Conservation (phyloP, 1,139 yeast species). For the Protomyces pachydermus region DNA sequence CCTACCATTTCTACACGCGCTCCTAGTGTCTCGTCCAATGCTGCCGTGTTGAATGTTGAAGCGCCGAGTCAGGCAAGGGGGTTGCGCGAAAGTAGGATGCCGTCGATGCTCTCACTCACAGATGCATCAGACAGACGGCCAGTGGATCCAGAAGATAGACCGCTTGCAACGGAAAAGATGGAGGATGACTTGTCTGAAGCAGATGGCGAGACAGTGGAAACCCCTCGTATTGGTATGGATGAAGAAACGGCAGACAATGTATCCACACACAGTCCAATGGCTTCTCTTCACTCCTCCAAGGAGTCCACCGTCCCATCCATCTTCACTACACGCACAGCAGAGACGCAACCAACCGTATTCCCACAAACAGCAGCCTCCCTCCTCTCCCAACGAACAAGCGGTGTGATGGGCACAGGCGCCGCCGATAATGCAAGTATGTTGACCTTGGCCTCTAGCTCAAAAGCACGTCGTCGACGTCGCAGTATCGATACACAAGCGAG, state of each 20-base stretch:
- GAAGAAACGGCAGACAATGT: not conserved
- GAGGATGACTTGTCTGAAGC: not conserved
- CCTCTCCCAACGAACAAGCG: constrained; percentile 5
- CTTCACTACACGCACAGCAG: constrained; percentile 9
- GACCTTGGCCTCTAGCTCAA: constrained; percentile 18
- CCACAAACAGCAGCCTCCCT: constrained; percentile 5
- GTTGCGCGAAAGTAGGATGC: not conserved
- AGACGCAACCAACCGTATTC: constrained; percentile 10
- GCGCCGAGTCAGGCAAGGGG: not conserved
- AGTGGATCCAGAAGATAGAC: not conserved
- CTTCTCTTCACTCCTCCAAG: constrained; percentile 3
- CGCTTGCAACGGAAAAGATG: not conserved
- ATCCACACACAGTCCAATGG: not conserved
- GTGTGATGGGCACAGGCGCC: constrained; percentile 5
- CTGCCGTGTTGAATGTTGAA: constrained; percentile 15
- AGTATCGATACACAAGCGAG: constrained; percentile 18
- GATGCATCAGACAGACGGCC: not conserved
- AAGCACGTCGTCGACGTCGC: constrained; percentile 10
- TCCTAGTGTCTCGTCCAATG: constrained; percentile 18
- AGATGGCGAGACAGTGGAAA: not conserved
- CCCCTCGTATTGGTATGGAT: not conserved
- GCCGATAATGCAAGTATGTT: constrained; percentile 20
- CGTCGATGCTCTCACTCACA: not conserved
- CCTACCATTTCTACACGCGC: constrained; percentile 23
- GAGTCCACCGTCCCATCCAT: constrained; percentile 14